Percentiles rank a stretch among this genome's conserved stretches.
Conservation (phyloP, 2,329 filamentous ascomycete species). For the Ascochyta koolunga region DNA sequence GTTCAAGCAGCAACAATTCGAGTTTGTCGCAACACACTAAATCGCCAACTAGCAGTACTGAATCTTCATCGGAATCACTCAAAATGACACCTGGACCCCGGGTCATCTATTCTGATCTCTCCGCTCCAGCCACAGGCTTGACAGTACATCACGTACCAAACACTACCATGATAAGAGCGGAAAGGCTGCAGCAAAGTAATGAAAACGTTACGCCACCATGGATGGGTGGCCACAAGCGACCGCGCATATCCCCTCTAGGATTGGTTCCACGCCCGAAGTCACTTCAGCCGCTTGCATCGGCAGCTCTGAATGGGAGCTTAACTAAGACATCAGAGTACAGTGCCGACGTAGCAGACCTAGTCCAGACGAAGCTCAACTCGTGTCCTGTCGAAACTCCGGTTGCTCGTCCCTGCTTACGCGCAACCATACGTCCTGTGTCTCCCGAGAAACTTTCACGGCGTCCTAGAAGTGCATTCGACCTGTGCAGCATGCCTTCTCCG, state of each 20-base stretch:
- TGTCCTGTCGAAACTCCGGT: constrained; percentile 9
- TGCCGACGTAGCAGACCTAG: constrained; percentile 11
- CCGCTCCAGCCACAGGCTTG: constrained; percentile 15
- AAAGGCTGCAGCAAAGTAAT: constrained; percentile 17
- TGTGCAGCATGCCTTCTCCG: constrained; percentile 22
- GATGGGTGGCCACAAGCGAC: neutral
- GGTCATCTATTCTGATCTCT: constrained; percentile 30
- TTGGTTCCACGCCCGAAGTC: constrained; percentile 20
- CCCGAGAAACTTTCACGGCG: constrained; percentile 30
- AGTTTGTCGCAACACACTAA: constrained; percentile 22
- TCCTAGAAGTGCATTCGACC: constrained; percentile 43
- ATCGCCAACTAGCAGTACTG: constrained; percentile 22
- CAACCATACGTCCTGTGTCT: constrained; percentile 23
- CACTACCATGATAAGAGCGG: constrained; percentile 10
- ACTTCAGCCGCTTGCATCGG: constrained; percentile 24
- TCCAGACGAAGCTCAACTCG: neutral
- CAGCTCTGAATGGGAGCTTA: constrained; percentile 17
- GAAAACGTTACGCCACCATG: constrained; percentile 32
- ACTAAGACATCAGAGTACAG: constrained; percentile 24
- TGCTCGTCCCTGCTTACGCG: constrained; percentile 22
- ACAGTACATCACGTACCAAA: constrained; percentile 12
- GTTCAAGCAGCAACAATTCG: constrained; percentile 36
- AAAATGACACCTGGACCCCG: constrained; percentile 21
- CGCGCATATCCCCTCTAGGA: neutral
- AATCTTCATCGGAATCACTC: constrained; percentile 17